Conservation (phyloP, 1,284 basidiomycete species). For the Exobasidium rhododendri region DNA sequence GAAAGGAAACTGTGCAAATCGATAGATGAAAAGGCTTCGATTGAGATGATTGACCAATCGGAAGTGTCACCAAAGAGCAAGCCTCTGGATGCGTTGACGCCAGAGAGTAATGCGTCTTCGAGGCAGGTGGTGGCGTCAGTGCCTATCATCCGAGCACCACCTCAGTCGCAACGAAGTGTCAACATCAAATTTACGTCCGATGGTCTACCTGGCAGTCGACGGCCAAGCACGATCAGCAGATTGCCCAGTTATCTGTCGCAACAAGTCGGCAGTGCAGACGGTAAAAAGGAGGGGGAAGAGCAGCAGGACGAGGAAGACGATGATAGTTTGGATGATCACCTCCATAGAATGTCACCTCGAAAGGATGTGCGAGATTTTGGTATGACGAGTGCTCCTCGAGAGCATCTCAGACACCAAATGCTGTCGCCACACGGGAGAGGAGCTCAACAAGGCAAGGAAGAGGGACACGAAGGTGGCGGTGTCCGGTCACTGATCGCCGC, state of each 20-base stretch:
- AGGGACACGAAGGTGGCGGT: neutral
- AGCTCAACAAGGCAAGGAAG: neutral
- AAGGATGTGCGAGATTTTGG: conserved; percentile 36
- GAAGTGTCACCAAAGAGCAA: conserved; percentile 5
- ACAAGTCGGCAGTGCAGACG: neutral
- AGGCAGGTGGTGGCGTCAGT: neutral
- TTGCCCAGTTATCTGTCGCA: neutral
- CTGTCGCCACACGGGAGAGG: neutral
- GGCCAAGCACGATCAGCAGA: neutral
- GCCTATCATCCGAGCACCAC: neutral
- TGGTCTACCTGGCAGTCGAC: no score
- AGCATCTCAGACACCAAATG: conserved; percentile 34
- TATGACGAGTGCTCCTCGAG: conserved; percentile 39
- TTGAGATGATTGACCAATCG: neutral
- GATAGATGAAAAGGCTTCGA: neutral
- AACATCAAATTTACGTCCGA: neutral
- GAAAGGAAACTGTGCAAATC: neutral
- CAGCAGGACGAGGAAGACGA: conserved; percentile 14
- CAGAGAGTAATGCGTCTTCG: neutral
- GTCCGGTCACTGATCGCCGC: neutral
- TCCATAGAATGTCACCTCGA: conserved; percentile 29
- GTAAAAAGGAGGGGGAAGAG: neutral
- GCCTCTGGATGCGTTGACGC: neutral
- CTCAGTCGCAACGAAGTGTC: neutral
- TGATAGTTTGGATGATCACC: conserved; percentile 6